Base-by-base conservation (phyloP, 148 eudicot species). In the Camellia granthamiana region DNA sequence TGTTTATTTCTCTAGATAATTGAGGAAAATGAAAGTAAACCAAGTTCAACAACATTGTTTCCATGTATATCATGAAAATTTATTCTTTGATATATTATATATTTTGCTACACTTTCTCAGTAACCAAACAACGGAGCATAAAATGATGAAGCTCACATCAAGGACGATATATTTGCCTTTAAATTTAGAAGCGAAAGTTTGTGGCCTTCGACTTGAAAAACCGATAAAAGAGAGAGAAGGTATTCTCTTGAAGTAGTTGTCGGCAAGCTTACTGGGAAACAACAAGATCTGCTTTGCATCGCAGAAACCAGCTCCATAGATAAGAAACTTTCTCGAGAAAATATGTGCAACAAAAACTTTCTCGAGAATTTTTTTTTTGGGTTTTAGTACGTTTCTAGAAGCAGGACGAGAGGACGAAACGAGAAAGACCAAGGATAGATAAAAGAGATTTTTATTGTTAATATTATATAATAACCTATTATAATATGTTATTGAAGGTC, bases 221-320 rank as follows among this genome's bases (percentile, higher is more conserved):
- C 72, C 69, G 41, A 19, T 5, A 15, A 59, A 18, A 62, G 79
- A 64, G 52, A n/a, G n/a, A n/a, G n/a, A n/a, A n/a, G n/a, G n/a
- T n/a, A n/a, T n/a, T n/a, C n/a, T n/a, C 76, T 79, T 43, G 82
- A 75, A 75, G 76, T 38, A 13, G 71, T 5, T 3, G 70, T 47
- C 43, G 76, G 58, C 12, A 60, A 43, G 19, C 59, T 55, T 15
- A 76, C 55, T 21, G 76, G 54, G 47, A 75, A 49, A 41, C 38
- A 47, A 61, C 30, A 59, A 66, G 12, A 41, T 54, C 75, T 15
- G 59, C 43, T 69, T 64, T 69, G 79, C 18, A 73, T 43, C 54
- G 71, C 62, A 21, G 72, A 79, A 61, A 77, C 80, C 64, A 79
- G 56, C 82, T 83, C 85, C 82, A 79, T 83, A n/a, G 42, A 61